Percentiles rank a stretch among this genome's conserved stretches.
phyloP scores from a whole-genome alignment of 306 rosid species.

The Acmispon strigosus region DNA sequence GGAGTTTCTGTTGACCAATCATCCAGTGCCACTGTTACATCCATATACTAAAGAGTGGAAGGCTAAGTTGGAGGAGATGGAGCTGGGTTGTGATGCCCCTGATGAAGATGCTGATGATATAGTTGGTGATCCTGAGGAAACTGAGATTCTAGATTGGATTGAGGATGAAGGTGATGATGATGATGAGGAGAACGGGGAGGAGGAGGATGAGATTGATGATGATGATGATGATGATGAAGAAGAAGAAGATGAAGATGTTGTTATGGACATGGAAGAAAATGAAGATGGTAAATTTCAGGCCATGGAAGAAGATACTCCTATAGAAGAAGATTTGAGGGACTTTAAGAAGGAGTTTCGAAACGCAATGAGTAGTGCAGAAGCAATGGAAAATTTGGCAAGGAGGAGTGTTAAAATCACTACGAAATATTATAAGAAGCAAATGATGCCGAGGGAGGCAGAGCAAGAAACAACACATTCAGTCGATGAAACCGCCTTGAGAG shows the following conservation, averaged over 20 bases:
- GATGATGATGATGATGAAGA: neutral
- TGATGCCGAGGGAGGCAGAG: constrained; percentile 18
- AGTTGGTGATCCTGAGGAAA: constrained; percentile 31
- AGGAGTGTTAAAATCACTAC: constrained; percentile 24
- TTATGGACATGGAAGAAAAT: constrained; percentile 41
- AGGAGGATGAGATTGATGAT: too few relatives aligned
- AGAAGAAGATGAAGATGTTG: constrained; percentile 29
- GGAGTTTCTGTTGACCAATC: constrained; percentile 67
- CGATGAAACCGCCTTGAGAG: too few relatives aligned
- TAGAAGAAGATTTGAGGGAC: neutral
- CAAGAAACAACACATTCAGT: constrained; percentile 7
- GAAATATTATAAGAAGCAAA: constrained; percentile 26
- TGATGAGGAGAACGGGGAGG: neutral
- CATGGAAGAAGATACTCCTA: constrained; percentile 7
- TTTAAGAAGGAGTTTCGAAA: constrained; percentile 62
- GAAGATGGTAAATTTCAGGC: constrained; percentile 25
- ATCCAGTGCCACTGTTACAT: constrained; percentile 72
- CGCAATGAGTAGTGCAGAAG: constrained; percentile 50
- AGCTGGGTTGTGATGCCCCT: constrained; percentile 94
- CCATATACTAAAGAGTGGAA: constrained; percentile 97
- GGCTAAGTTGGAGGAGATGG: constrained; percentile 85
- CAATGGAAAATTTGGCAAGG: constrained; percentile 60
- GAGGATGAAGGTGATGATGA: constrained; percentile 44
- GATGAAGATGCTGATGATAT: constrained; percentile 50
- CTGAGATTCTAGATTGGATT: constrained; percentile 72